These are phyloP conservation scores for Coprinopsis strossmayeri DNA, from an alignment of 768 basidiomycete genomes.

Conservation along the genomic window DNA sequence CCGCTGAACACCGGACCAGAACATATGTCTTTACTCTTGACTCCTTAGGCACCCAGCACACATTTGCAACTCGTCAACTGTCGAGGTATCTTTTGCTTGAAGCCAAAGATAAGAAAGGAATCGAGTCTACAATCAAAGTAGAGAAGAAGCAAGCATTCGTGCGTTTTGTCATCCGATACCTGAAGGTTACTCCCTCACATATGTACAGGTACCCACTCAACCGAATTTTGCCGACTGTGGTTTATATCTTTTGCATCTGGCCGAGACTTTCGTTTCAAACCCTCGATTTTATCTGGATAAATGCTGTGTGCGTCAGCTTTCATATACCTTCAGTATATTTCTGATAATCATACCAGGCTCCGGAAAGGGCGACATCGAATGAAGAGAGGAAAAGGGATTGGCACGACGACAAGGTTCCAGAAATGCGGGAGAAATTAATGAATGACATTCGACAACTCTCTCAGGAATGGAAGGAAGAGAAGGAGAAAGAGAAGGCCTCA, in stretches of 20 bases:
- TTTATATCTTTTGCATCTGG: constrained; percentile 84
- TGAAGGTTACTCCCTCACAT: not conserved
- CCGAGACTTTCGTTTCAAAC: constrained; percentile 64
- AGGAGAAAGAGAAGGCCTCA: constrained; percentile 2
- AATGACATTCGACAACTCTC: constrained; percentile 41
- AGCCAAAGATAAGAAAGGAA: constrained; percentile 62
- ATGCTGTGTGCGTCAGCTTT: constrained; percentile 35
- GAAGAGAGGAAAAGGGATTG: constrained; percentile 41
- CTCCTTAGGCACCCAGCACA: constrained; percentile 75
- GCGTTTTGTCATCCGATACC: constrained; percentile 13
- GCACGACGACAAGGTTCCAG: constrained; percentile 41
- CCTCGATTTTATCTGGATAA: constrained; percentile 44
- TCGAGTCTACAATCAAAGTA: constrained; percentile 28
- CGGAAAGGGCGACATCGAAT: constrained; percentile 24
- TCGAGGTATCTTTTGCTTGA: constrained; percentile 66
- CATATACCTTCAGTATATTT: not conserved
- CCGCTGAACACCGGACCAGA: constrained; percentile 28
- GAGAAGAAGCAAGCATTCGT: constrained; percentile 48
- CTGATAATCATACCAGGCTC: constrained; percentile 7
- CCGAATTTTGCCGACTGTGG: constrained; percentile 92
- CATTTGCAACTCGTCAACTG: constrained; percentile 55
- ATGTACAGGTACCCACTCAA: constrained; percentile 73
- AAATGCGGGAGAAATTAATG: constrained; percentile 39
- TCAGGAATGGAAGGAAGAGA: constrained; percentile 40
- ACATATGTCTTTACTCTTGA: constrained; percentile 86